These are phyloP conservation scores for Macrocybe sp. DNA, from an alignment of 1,284 basidiomycete genomes.

Conservation along the genomic window DNA sequence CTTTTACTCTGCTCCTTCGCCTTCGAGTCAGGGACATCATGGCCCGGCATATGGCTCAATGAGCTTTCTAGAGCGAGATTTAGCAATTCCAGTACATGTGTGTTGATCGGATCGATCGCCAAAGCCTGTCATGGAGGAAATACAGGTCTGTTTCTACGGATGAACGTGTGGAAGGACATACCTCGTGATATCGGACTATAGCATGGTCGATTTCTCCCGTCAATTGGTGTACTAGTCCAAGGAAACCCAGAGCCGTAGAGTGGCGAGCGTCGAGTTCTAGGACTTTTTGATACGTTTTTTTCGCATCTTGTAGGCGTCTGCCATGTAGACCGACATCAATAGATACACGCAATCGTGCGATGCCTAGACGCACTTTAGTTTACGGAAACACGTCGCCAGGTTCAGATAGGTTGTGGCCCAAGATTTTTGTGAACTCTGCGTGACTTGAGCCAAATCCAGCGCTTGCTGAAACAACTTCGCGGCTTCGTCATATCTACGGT, in stretches of 20 bases:
- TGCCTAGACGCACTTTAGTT: constrained; percentile 55
- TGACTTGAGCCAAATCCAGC: constrained; percentile 69
- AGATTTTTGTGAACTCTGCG: constrained; percentile 77
- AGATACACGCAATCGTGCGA: background rate
- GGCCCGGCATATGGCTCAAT: no score
- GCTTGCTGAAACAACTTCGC: constrained; percentile 68
- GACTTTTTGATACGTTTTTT: constrained; percentile 67
- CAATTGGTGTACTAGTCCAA: constrained; percentile 82
- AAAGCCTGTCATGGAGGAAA: constrained; percentile 50
- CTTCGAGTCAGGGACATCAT: no score
- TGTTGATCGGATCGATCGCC: constrained; percentile 82
- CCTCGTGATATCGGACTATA: constrained; percentile 87
- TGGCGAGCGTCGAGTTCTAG: constrained; percentile 79
- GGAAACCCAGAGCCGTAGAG: constrained; percentile 72
- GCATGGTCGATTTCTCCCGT: constrained; percentile 70
- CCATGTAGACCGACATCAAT: constrained; percentile 3
- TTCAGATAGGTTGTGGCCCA: constrained; percentile 92
- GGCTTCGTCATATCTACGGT: constrained; percentile 64
- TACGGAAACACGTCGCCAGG: constrained; percentile 82
- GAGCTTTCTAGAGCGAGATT: constrained; percentile 70
- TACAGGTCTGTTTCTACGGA: background rate
- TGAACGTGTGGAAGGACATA: constrained; percentile 24
- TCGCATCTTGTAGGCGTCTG: constrained; percentile 70
- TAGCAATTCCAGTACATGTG: constrained; percentile 80
- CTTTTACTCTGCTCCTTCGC: constrained; percentile 30